A percentile compares a stretch with the other conserved stretches of the same genome.
phyloP scores from a whole-genome alignment of 495 filamentous ascomycete species.

The Penicillium flavigenum region DNA sequence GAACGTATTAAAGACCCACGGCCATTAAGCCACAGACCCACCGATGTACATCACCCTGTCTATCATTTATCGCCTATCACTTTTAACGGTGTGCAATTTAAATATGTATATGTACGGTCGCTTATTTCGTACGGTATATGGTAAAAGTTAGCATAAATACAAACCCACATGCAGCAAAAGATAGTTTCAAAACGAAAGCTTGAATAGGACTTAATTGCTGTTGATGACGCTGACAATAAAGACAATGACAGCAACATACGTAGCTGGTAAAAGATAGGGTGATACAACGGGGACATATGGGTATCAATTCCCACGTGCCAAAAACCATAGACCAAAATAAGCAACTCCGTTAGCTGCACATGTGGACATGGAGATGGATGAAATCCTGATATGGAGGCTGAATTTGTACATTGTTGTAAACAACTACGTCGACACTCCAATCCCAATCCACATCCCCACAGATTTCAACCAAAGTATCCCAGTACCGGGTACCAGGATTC shows the following conservation, averaged over 20 bases:
- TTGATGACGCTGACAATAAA: background rate
- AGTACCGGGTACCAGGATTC: constrained; percentile 1
- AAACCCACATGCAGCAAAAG: too few species aligned
- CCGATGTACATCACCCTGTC: too few species aligned
- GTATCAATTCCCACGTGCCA: background rate
- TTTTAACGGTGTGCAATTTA: too few species aligned
- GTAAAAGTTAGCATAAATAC: background rate
- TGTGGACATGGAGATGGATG: background rate
- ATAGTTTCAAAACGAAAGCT: background rate
- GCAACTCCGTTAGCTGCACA: background rate
- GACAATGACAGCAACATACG: background rate
- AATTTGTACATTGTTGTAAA: background rate
- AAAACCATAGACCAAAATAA: background rate
- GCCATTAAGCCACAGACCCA: too few species aligned
- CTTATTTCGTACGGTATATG: background rate
- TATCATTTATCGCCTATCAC: too few species aligned
- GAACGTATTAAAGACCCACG: too few species aligned
- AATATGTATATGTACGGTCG: background rate
- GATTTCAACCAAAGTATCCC: background rate
- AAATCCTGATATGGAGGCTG: background rate
- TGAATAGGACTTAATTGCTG: background rate
- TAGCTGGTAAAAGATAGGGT: background rate
- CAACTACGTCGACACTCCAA: constrained; percentile 2
- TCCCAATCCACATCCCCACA: background rate
- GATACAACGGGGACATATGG: background rate